Evolutionary conservation across 306 rosid species (phyloP), one percentile per base, ranked within the genome.

Genomic region (Elaeagnus macrophylla): DNA sequence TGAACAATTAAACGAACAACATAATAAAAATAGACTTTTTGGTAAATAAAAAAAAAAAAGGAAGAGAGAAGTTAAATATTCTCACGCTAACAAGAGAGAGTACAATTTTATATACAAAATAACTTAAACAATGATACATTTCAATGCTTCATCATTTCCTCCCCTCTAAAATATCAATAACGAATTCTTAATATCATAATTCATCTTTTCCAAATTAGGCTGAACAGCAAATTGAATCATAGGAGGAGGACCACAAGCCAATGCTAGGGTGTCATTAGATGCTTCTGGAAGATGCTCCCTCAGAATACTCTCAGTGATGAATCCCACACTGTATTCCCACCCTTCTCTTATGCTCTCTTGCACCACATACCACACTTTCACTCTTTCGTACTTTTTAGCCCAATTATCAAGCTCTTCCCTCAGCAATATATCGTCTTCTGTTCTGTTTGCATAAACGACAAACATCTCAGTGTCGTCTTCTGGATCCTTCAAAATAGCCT

Each of bases 341-440:
- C 78, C 88, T 56, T 79, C 88, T 46, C 37, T 70, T 1, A 4
- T 10, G 48, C 62, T 62, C 69, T 72, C 81, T 46, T 70, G 65
- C 8, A 90, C 85, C 44, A 90, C 97, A 15, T 90, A 86, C 95
- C 94, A 83, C 10, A 90, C 77, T 54, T 83, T 79, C 11, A 90
- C 70, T 57, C 79, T 59, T 5, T 75, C 80, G n/a, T 74, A 10
- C 32, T 72, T 68, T 57, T 67, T 50, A 0, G 90, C 88, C 90
- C 94, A 90, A 18, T 11, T 59, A 40, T 90, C 94, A 6, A 90
- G 47, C 68, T 90, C 94, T 13, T 83, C 81, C 48, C 76, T 79
- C 39, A 86, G 54, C 72, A 90, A 52, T 20, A 90, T 83, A 67
- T 86, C 95, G 7, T 90, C 94, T 52, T 79, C 90, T 0, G 84